Percentiles rank a stretch among this genome's conserved stretches.
Conservation (phyloP, 2,329 filamentous ascomycete species). For the Alternaria viburni region DNA sequence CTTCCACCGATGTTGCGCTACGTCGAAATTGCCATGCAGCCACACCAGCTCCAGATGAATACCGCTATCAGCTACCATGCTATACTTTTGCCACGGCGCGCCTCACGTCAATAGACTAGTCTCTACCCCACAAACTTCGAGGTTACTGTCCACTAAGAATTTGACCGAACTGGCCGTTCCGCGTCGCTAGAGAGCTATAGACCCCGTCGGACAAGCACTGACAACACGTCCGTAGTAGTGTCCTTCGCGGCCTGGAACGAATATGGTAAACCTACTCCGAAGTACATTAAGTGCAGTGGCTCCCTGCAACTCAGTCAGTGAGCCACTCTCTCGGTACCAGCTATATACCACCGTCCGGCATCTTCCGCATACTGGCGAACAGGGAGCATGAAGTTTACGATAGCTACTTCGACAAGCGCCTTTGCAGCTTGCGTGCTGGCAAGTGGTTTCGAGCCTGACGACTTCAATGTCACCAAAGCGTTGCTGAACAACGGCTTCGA, state of each 20-base stretch:
- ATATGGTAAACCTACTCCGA: neutral
- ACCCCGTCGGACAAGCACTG: conserved; percentile 1
- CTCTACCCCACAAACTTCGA: conserved; percentile 1
- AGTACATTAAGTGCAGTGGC: conserved; percentile 7
- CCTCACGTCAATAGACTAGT: conserved; percentile 1
- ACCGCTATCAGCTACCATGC: neutral
- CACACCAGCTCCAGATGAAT: neutral
- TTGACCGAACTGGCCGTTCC: neutral
- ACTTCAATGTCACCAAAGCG: conserved; percentile 29
- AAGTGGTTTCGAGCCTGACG: conserved; percentile 19
- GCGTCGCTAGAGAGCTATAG: neutral
- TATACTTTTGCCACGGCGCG: conserved; percentile 3
- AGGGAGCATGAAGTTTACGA: conserved; percentile 11
- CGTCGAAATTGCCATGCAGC: neutral
- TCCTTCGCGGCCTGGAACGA: neutral
- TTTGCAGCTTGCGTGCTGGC: neutral
- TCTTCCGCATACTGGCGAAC: neutral
- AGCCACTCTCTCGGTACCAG: conserved; percentile 5
- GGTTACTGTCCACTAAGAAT: neutral
- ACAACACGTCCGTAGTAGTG: neutral
- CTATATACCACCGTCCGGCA: neutral
- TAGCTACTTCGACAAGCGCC: conserved; percentile 6
- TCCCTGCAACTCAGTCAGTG: conserved; percentile 7
- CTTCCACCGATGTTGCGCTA: neutral
- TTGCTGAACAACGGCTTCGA: conserved; percentile 26